Conservation (phyloP, 768 basidiomycete genomes). For the Leucocoprinus leucothites region DNA sequence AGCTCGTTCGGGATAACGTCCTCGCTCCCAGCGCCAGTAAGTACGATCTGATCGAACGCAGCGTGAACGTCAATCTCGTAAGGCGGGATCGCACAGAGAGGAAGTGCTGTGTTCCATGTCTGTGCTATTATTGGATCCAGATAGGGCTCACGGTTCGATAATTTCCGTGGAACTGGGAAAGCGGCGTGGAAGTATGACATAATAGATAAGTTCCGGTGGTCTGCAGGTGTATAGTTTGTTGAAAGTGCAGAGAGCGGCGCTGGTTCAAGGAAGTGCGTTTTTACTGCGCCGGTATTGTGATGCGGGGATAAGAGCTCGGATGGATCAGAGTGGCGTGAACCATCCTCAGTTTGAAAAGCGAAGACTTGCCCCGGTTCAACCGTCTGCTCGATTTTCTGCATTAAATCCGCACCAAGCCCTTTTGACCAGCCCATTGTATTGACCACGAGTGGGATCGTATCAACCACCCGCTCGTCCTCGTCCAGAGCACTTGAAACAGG, state of each 20-base stretch:
- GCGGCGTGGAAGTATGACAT: slow-evolving; percentile 77
- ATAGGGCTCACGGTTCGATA: slow-evolving; percentile 3
- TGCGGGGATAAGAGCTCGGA: background rate
- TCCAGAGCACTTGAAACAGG: slow-evolving; percentile 19
- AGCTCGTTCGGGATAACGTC: slow-evolving; percentile 76
- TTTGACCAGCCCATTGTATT: slow-evolving; percentile 99
- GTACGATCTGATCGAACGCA: slow-evolving; percentile 60
- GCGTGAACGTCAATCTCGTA: slow-evolving; percentile 62
- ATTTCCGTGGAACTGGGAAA: slow-evolving; percentile 22
- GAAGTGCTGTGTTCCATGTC: slow-evolving; percentile 64
- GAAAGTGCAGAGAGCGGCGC: slow-evolving; percentile 40
- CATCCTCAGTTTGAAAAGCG: slow-evolving; percentile 35
- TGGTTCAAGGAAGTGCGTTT: slow-evolving; percentile 41
- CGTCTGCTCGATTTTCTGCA: slow-evolving; percentile 63
- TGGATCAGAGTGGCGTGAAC: background rate
- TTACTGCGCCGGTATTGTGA: background rate
- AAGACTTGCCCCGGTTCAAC: slow-evolving; percentile 61
- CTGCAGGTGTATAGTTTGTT: slow-evolving; percentile 51
- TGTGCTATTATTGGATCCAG: slow-evolving; percentile 35
- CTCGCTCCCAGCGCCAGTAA: slow-evolving; percentile 74
- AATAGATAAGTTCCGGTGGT: slow-evolving; percentile 65
- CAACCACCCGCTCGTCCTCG: slow-evolving; percentile 39
- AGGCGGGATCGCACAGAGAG: slow-evolving; percentile 67
- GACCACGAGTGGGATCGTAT: slow-evolving; percentile 77
- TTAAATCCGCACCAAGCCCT: slow-evolving; percentile 85